Evolutionary conservation across 805 yeast species (phyloP), one percentile per base, ranked within the genome.

Genomic region (Ogataea ramenticola): DNA sequence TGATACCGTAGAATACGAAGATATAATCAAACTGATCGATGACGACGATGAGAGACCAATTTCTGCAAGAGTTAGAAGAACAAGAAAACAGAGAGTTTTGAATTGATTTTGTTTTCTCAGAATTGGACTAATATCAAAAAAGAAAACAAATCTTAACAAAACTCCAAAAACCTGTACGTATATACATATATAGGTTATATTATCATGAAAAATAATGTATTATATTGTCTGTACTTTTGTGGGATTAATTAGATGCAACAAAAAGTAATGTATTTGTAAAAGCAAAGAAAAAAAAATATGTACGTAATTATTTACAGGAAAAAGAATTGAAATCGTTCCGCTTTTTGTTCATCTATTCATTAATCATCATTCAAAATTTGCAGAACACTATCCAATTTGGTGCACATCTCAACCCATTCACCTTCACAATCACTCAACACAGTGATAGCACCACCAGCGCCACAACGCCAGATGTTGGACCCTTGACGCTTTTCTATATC

Each of bases 361-460:
- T 8, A 29, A 8, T 16, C 12, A 24, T 45, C 47, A 38, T 53
- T 58, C 54, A 88, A 88, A 8, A 85, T 81, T 54, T 81, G 93
- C 42, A 88, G 61, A 10, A 91, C 95, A 59, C 91, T 82, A 33
- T 80, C 79, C 29, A 93, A 66, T 62, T 93, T 93, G 12, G 84
- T 66, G 39, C 72, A 61, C 96, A 93, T 84, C 59, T 93, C 99
- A 27, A 87, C 89, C 84, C 93, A 86, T 61, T 93, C 99, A 2
- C 82, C 91, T 21, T 77, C 77, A n/a, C 71, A 67, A 22, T 86
- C 79, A 58, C 96, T 87, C 47, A 93, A 67, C 2, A 89, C 90
- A 0, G 98, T 93, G 38, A 93, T 80, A 16, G 98, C 99, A 4
- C 99, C 99, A 15, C 99, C 99, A 8, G 99, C 99, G 1, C 99